These are phyloP conservation scores for Panaeolus cyanescens DNA, from an alignment of 768 basidiomycete species.

Conservation along the genomic window DNA sequence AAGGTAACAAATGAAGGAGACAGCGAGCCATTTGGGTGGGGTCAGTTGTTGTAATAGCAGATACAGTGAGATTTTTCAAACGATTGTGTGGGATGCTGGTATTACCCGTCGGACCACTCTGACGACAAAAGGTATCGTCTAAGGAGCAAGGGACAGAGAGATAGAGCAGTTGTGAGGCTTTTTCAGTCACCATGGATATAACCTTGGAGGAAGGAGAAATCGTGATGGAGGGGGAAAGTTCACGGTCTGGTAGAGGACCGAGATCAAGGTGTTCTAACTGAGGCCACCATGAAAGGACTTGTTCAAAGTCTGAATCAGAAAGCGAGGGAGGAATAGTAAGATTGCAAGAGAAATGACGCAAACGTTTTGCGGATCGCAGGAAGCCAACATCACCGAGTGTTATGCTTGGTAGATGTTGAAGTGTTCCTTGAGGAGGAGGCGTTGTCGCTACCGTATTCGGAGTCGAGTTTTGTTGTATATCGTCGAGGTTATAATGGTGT, in stretches of 20 bases:
- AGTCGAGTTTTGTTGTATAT: not conserved
- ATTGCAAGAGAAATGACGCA: slow-evolving; percentile 40
- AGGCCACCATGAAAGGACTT: slow-evolving; percentile 48
- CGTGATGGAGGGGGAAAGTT: not conserved
- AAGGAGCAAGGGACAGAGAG: not conserved
- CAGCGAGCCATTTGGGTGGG: slow-evolving; percentile 24
- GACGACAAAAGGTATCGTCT: not conserved
- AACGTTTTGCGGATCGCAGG: slow-evolving; percentile 32
- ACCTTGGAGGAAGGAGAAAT: not conserved
- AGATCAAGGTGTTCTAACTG: slow-evolving; percentile 42
- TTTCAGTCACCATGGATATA: not conserved
- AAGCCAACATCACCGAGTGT: slow-evolving; percentile 33
- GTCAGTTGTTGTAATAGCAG: slow-evolving; percentile 30
- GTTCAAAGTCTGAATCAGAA: slow-evolving; percentile 37
- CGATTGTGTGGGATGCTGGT: slow-evolving; percentile 17
- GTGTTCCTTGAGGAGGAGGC: not conserved
- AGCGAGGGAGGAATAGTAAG: slow-evolving; percentile 39
- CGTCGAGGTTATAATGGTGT: slow-evolving; percentile 36
- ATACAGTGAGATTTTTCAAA: slow-evolving; percentile 37
- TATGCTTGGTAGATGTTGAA: slow-evolving; percentile 8
- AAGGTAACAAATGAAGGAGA: slow-evolving; percentile 41
- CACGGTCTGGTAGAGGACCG: slow-evolving; percentile 27
- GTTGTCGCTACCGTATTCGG: not conserved
- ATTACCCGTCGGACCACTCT: not conserved
- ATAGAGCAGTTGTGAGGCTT: not conserved